Evolutionary conservation across 1,139 yeast species (phyloP).

Genomic region (Lodderomyces beijingensis): DNA sequence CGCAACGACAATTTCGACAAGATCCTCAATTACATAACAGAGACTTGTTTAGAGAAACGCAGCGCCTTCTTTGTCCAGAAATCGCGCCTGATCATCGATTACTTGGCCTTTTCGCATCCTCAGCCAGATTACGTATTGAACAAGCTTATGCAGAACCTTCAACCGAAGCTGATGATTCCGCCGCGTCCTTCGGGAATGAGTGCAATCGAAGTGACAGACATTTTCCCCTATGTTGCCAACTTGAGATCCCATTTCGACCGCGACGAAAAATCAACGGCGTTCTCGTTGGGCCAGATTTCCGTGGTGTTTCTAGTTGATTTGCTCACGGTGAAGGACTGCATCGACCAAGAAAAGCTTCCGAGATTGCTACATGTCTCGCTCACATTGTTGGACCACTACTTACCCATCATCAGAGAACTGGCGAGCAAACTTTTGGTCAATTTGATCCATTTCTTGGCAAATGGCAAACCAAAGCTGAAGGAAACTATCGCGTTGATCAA

Average conservation of each 20-base stretch:
- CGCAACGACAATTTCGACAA: constrained; percentile 60
- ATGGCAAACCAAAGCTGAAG: constrained; percentile 49
- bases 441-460: constrained; percentile 61
- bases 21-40: constrained; percentile 66
- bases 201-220: constrained; percentile 1
- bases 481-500: constrained; percentile 54
- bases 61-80: constrained; percentile 74
- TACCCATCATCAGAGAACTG: constrained; percentile 77
- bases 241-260: constrained; percentile 54
- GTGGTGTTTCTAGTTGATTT: constrained; percentile 81
- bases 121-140: constrained; percentile 59
- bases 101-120: constrained; percentile 57
- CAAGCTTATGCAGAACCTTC: constrained; percentile 60
- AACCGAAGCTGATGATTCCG: constrained; percentile 87
- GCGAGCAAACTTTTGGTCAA: constrained; percentile 75
- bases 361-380: constrained; percentile 78
- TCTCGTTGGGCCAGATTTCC: constrained; percentile 85
- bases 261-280: constrained; percentile 67
- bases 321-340: constrained; percentile 55
- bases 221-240: constrained; percentile 68
- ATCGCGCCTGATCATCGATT: constrained; percentile 77
- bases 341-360: constrained; percentile 57
- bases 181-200: constrained; percentile 22
- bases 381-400: constrained; percentile 82
- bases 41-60: constrained; percentile 64